These are phyloP conservation scores for Pseudogymnoascus sp. DNA, from an alignment of 2,329 filamentous ascomycete species.

Conservation along the genomic window DNA sequence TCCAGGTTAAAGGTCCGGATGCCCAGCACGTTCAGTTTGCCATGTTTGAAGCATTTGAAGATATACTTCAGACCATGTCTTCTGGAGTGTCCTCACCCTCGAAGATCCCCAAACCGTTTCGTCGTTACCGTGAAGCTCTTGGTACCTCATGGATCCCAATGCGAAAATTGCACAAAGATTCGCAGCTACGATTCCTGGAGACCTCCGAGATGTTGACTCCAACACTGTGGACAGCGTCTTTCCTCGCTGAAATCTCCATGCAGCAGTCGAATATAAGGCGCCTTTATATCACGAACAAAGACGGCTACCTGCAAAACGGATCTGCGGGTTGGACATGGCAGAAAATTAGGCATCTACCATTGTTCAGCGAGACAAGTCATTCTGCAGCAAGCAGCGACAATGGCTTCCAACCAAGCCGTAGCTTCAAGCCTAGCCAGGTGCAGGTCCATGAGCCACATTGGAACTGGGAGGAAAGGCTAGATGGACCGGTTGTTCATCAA, in stretches of 20 bases:
- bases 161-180: constrained; percentile 67
- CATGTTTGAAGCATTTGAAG: constrained; percentile 54
- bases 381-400: constrained; percentile 29
- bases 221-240: constrained; percentile 61
- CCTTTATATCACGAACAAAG: constrained; percentile 67
- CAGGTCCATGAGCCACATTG: constrained; percentile 58
- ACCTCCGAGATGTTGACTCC: constrained; percentile 67
- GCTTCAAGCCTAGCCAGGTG: constrained; percentile 45
- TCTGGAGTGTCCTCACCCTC: constrained; percentile 13
- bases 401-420: constrained; percentile 34
- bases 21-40: constrained; percentile 60
- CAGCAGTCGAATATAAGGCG: constrained; percentile 54
- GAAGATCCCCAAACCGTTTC: constrained; percentile 18
- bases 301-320: constrained; percentile 63
- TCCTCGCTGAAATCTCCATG: constrained; percentile 66
- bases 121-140: constrained; percentile 39
- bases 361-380: constrained; percentile 28
- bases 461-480: constrained; percentile 57
- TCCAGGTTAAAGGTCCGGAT: constrained; percentile 54
- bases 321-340: constrained; percentile 63
- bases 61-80: constrained; percentile 38
- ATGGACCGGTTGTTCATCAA: constrained; percentile 40
- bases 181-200: constrained; percentile 60
- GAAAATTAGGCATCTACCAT: constrained; percentile 53
- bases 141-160: constrained; percentile 65